Evolutionary conservation across 371 early-diverging fungal species (phyloP).

Genomic region (Batrachochytrium dendrobatidis): DNA sequence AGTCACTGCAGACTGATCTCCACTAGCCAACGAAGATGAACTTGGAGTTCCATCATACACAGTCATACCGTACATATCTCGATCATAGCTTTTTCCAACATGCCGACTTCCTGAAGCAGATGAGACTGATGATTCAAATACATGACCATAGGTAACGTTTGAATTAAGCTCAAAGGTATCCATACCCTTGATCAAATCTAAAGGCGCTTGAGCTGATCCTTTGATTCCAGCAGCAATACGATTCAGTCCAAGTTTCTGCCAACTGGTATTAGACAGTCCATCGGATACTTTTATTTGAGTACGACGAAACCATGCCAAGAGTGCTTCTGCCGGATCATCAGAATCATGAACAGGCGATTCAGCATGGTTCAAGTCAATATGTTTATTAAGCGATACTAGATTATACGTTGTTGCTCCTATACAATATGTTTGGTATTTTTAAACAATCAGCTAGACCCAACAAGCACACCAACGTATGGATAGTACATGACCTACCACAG

Average conservation of each 20-base stretch:
- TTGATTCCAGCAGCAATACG: neutral
- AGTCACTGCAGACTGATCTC: conserved; percentile 15
- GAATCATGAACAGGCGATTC: too few species aligned
- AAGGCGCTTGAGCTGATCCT: too few species aligned
- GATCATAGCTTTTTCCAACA: too few species aligned
- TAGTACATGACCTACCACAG: neutral
- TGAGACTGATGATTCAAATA: too few species aligned
- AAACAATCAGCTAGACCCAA: neutral
- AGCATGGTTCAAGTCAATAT: neutral
- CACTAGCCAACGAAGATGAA: too few species aligned
- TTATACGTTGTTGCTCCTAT: neutral
- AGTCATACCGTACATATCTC: too few species aligned
- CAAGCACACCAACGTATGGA: neutral
- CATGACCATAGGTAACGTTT: neutral
- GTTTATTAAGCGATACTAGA: neutral
- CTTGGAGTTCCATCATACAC: too few species aligned
- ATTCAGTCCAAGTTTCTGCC: neutral
- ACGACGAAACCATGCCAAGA: neutral
- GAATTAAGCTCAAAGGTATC: neutral
- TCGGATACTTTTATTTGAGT: neutral
- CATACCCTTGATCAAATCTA: neutral
- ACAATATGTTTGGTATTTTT: neutral
- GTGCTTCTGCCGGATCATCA: neutral
- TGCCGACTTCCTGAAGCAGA: too few species aligned
- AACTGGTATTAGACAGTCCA: neutral